Evolutionary conservation across 192 early-diverging fungal genomes (phyloP), one percentile per base, ranked within the genome.

Genomic region (Entomortierella parvispora): DNA sequence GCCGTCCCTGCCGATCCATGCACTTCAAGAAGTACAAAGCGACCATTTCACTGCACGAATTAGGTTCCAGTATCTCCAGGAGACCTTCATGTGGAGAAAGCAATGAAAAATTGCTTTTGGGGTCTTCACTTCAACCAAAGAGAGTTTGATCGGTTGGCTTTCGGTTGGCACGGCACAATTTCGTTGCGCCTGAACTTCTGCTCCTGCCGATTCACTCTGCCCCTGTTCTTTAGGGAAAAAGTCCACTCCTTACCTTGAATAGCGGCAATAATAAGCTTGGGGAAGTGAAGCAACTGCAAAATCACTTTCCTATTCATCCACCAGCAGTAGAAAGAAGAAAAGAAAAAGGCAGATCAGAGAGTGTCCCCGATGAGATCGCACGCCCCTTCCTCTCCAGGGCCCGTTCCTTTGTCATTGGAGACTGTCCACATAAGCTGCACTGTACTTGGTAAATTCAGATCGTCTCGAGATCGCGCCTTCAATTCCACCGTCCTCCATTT

Each of bases 231-330:
- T n/a, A n/a, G n/a, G n/a, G n/a, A n/a, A n/a, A n/a, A n/a, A n/a
- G n/a, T n/a, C n/a, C n/a, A n/a, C n/a, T 83, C 9, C 7, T 33
- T 80, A 83, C 88, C 92, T 65, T 93, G 91, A 50, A 92, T 81
- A 18, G 87, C 90, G 18, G 83, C 90, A 63, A 93, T 87, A 12
- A 93, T 80, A 11, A 92, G 71, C 53, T 91, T 89, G 32, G 90
- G 92, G 49, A 88, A 92, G 43, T 84, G 74, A 31, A 93, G 88
- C 69, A 91, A 58, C 4, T 81, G 62, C 47, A 50, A 45, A 43
- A 85, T 76, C 42, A 77, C 74, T 0, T 77, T 77, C 15, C 74
- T 77, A 59, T 26, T 4, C 7, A 40, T n/a, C n/a, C n/a, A n/a
- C n/a, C n/a, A n/a, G n/a, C 22, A 20, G 3, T 14, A 25, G 11